phyloP scores from a whole-genome alignment of 495 filamentous ascomycete genomes.

The Podospora comata region DNA sequence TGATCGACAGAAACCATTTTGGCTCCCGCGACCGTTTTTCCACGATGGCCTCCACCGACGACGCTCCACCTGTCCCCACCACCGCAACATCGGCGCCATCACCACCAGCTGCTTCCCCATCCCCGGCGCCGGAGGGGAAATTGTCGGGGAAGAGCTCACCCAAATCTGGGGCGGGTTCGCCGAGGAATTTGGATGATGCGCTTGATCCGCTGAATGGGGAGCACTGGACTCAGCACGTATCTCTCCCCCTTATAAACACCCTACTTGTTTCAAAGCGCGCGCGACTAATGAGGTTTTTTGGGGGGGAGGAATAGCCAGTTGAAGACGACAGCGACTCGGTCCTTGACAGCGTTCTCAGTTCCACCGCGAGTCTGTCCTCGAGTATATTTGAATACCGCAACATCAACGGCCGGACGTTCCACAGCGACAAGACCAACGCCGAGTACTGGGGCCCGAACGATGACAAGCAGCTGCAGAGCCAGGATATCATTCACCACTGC shows the following conservation, averaged over 20 bases:
- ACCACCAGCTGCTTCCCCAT: not conserved
- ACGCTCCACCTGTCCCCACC: not conserved
- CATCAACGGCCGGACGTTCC: conserved; percentile 40
- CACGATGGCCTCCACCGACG: not conserved
- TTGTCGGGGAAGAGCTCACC: not conserved
- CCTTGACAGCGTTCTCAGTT: conserved; percentile 3
- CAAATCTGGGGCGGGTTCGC: not conserved
- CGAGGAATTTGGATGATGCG: not conserved
- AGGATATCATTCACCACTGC: conserved; percentile 40
- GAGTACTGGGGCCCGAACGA: conserved; percentile 40
- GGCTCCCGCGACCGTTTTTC: not conserved
- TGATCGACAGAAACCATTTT: not conserved
- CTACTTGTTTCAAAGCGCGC: not conserved
- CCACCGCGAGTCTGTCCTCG: conserved; percentile 44
- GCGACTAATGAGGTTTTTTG: too few species aligned
- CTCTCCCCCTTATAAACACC: not conserved
- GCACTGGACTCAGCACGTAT: not conserved
- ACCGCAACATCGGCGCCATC: not conserved
- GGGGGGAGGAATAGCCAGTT: not conserved
- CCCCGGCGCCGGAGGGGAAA: not conserved
- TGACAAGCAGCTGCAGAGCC: conserved; percentile 33
- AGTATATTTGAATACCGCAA: conserved; percentile 45
- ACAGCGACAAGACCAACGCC: conserved; percentile 32
- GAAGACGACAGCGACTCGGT: conserved; percentile 11
- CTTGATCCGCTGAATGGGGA: not conserved